These are phyloP conservation scores for Lolium multiflorum DNA, from an alignment of 176 grass and related monocot species.

Conservation along the genomic window DNA sequence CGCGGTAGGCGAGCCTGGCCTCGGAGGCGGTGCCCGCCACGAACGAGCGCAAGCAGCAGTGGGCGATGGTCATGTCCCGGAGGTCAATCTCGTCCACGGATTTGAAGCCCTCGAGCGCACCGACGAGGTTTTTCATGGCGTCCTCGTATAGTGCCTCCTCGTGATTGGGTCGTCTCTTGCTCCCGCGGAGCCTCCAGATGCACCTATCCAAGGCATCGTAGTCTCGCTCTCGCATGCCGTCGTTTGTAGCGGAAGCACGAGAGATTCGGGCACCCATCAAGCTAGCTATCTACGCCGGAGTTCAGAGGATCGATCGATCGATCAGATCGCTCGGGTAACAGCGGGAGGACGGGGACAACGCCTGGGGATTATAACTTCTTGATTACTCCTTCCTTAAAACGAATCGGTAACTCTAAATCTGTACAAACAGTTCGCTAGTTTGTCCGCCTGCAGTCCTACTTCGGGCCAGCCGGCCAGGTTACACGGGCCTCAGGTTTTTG, in stretches of 20 bases:
- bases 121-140: background rate
- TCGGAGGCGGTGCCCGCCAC: background rate
- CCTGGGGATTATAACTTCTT: too few relatives aligned
- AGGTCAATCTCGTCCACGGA: background rate
- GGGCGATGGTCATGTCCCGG: background rate
- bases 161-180: background rate
- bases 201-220: background rate
- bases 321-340: background rate
- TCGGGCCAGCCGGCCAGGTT: too few relatives aligned
- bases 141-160: background rate
- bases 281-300: background rate
- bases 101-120: background rate
- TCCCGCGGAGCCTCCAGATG: background rate
- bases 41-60: background rate
- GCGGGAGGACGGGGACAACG: background rate
- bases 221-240: background rate
- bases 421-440: too few relatives aligned
- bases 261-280: background rate
- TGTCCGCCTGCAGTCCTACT: too few relatives aligned
- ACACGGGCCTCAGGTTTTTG: too few relatives aligned
- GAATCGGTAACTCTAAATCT: too few relatives aligned
- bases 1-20: constrained; percentile 39
- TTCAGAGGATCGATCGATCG: background rate
- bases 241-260: background rate
- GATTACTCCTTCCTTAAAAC: too few relatives aligned